These are phyloP conservation scores for Pseudoperonospora humuli DNA, from an alignment of 352 stramenopile species.

Conservation along the genomic window DNA sequence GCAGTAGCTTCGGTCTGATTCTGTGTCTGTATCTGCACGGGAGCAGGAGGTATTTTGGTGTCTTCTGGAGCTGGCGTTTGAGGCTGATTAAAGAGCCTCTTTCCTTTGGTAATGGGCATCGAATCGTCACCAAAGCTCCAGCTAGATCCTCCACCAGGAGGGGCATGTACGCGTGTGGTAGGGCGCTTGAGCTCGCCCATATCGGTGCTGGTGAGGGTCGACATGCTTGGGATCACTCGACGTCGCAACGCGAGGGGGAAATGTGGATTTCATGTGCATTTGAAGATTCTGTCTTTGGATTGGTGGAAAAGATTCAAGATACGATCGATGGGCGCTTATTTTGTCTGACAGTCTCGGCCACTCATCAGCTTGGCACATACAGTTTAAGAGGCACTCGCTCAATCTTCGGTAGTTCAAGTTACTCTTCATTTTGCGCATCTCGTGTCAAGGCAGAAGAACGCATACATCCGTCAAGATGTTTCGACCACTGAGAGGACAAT, in stretches of 20 bases:
- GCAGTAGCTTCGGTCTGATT: constrained; percentile 22
- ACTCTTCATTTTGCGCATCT: background rate
- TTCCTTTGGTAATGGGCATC: constrained; percentile 5
- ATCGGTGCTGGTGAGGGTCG: constrained; percentile 75
- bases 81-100: constrained; percentile 20
- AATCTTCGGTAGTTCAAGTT: no score
- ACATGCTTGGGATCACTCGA: constrained; percentile 31
- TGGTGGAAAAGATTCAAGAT: constrained; percentile 7
- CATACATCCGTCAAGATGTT: no score
- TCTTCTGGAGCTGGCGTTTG: background rate
- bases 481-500: constrained; percentile 5
- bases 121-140: constrained; percentile 59
- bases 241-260: constrained; percentile 1
- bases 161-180: constrained; percentile 70
- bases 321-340: no score
- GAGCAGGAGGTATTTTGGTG: constrained; percentile 16
- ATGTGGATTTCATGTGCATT: no score
- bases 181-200: constrained; percentile 78
- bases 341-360: no score
- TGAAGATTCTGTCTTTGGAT: constrained; percentile 2
- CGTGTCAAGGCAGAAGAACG: no score
- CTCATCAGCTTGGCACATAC: no score
- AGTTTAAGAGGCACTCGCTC: no score
- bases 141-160: constrained; percentile 64
- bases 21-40: constrained; percentile 19